Conservation (phyloP, 78 protist species). For the Tieghemostelium lacteum region DNA sequence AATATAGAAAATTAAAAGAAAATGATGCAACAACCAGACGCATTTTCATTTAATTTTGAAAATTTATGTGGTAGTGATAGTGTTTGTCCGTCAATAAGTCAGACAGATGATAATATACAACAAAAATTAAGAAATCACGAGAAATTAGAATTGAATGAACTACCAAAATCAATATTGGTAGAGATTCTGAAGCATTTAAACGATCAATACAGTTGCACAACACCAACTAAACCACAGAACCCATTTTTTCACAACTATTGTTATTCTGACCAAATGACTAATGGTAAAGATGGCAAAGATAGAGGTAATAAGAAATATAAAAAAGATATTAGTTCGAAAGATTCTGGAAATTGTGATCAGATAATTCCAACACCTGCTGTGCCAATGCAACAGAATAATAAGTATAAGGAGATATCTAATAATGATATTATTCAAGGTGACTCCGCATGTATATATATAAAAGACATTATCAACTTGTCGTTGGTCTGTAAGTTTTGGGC, state of each 20-base stretch:
- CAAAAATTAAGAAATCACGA: neutral
- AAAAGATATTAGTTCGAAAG: neutral
- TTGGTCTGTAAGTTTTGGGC: slow-evolving; percentile 49
- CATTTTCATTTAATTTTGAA: no score
- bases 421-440: neutral
- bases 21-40: no score
- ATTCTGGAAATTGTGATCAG: neutral
- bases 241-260: slow-evolving; percentile 63
- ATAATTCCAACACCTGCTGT: no score
- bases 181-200: slow-evolving; percentile 61
- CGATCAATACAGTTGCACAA: slow-evolving; percentile 1
- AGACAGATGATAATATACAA: neutral
- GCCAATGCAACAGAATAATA: no score
- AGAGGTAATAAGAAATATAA: neutral
- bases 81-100: no score
- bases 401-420: no score
- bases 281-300: slow-evolving; percentile 16
- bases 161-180: slow-evolving; percentile 43
- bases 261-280: slow-evolving; percentile 26
- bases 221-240: slow-evolving; percentile 3
- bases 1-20: no score
- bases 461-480: slow-evolving; percentile 21
- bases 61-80: no score
- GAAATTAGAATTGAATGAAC: slow-evolving; percentile 26
- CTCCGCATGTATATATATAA: slow-evolving; percentile 1